phyloP scores from a whole-genome alignment of 2,329 filamentous ascomycete genomes.

The Cytospora piceae region DNA sequence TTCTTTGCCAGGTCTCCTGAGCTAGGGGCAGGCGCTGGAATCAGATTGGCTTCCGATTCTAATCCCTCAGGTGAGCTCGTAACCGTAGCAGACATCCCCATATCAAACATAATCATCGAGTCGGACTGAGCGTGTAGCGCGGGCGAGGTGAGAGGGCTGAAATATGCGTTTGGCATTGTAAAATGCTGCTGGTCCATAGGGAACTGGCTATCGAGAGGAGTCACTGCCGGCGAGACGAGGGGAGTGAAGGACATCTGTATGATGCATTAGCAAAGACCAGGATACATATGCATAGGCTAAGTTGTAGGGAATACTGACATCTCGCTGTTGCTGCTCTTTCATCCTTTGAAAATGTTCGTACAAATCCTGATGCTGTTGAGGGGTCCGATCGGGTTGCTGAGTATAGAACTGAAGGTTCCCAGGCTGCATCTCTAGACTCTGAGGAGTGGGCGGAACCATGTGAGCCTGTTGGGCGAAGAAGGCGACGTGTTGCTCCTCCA shows the following conservation, averaged over 20 bases:
- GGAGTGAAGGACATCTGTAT: slow-evolving; percentile 75
- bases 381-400: slow-evolving; percentile 55
- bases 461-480: slow-evolving; percentile 59
- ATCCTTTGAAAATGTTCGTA: slow-evolving; percentile 69
- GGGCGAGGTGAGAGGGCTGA: slow-evolving; percentile 82
- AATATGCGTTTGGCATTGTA: slow-evolving; percentile 72
- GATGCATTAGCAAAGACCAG: slow-evolving; percentile 35
- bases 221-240: slow-evolving; percentile 82
- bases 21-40: slow-evolving; percentile 43
- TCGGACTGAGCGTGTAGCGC: slow-evolving; percentile 75
- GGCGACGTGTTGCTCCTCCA: slow-evolving; percentile 60
- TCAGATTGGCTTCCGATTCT: slow-evolving; percentile 52
- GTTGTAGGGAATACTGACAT: slow-evolving; percentile 49
- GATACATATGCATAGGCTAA: background rate
- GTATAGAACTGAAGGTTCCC: slow-evolving; percentile 61
- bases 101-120: slow-evolving; percentile 49
- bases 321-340: slow-evolving; percentile 65
- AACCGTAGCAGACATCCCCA: slow-evolving; percentile 45
- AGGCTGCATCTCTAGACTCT: slow-evolving; percentile 76
- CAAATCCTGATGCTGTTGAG: slow-evolving; percentile 60
- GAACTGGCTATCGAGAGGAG: slow-evolving; percentile 75
- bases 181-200: slow-evolving; percentile 60
- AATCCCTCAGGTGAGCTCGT: slow-evolving; percentile 62
- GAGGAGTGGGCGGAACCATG: slow-evolving; percentile 77
- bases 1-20: slow-evolving; percentile 57